phyloP scores from a whole-genome alignment of 106 monocot species.

The Chionographis japonica region DNA sequence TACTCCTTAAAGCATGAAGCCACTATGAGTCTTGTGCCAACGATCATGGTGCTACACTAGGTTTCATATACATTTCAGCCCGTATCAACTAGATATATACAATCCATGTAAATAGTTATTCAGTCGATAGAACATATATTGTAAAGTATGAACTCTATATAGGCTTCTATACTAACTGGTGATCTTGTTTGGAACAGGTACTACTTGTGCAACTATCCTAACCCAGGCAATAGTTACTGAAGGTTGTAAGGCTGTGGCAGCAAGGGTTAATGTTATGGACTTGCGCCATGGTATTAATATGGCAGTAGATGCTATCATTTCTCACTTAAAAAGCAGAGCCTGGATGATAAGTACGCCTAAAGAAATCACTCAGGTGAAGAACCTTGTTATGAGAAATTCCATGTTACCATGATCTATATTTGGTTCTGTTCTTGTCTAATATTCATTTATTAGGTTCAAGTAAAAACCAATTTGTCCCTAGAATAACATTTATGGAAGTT shows the following conservation, averaged over 20 bases:
- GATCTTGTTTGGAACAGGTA: constrained; percentile 44
- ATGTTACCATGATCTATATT: not conserved
- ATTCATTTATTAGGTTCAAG: too few species aligned
- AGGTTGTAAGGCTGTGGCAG: constrained; percentile 84
- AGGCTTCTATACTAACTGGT: too few species aligned
- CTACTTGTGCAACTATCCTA: constrained; percentile 87
- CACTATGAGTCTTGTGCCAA: too few species aligned
- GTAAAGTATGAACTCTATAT: too few species aligned
- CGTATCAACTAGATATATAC: too few species aligned
- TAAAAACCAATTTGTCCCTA: too few species aligned
- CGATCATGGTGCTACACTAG: too few species aligned
- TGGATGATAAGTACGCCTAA: constrained; percentile 74
- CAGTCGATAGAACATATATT: too few species aligned
- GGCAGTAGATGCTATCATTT: constrained; percentile 65
- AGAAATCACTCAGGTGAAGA: constrained; percentile 72
- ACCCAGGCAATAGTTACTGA: constrained; percentile 78
- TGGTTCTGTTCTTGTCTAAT: not conserved
- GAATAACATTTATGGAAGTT: too few species aligned
- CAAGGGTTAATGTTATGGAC: constrained; percentile 91
- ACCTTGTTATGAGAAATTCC: not conserved
- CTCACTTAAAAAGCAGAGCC: constrained; percentile 71
- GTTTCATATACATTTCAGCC: too few species aligned
- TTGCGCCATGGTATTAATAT: constrained; percentile 65
- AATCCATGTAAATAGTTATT: too few species aligned
- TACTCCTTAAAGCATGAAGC: too few species aligned